Base-by-base conservation (phyloP, 2,329 filamentous ascomycete genomes). In the Fusarium anguioides region DNA sequence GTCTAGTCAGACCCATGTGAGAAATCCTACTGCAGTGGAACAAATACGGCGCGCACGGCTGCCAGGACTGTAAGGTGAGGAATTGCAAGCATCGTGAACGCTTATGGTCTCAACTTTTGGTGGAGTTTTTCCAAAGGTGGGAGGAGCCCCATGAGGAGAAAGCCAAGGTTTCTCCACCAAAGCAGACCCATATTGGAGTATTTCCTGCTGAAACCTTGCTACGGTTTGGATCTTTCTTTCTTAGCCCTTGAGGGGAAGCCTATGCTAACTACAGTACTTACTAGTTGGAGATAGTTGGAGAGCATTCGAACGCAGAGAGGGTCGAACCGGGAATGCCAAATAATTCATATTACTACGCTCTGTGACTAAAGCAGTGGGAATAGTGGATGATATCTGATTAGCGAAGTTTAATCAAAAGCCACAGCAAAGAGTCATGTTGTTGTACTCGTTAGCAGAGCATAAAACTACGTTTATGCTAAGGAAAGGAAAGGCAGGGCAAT, bases 61-160 rank as follows among this genome's bases (percentile, higher is more conserved):
- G 6, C 27, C 27, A 29, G n/a, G n/a, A n/a, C n/a, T n/a, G n/a
- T n/a, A n/a, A 60, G 39, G 21, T 36, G 42, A 62, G 52, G 56
- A 60, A 57, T 56, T 55, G 20, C 39, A 61, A 60, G 47, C 66
- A 72, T 72, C 69, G 54, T 62, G 62, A 72, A 63, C 47, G 35
- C 50, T 53, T 46, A n/a, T 68, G 51, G 55, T 57, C 54, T 52
- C 44, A 60, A 59, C 55, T 35, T 51, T 52, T 55, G 64, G 66
- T 69, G 70, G 71, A 69, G 70, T 59, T 68, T 35, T 33, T 27
- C 39, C 42, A 33, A 62, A 47, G 51, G 54, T 64, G 60, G 69
- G 66, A 66, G 64, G 64, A 66, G 59, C 29, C 54, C 63, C 33
- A 59, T 54, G 55, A 59, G 53, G 55, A 65, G 53, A 59, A 59